phyloP scores from a whole-genome alignment of 805 yeast species.

The Kluyveromyces lactis region DNA sequence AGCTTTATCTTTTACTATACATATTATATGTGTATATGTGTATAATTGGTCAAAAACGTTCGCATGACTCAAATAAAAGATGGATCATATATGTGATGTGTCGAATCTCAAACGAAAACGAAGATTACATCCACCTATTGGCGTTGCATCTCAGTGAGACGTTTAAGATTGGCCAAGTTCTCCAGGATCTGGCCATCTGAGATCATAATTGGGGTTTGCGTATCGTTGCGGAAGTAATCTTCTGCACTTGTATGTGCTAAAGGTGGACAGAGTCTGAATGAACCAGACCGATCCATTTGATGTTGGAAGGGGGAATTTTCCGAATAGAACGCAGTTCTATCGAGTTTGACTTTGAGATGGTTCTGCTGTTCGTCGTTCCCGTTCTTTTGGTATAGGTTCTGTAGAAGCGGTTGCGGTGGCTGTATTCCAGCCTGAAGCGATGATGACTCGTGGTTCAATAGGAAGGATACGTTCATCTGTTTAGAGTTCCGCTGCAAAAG shows the following conservation, averaged over 20 bases:
- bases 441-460: slow-evolving; percentile 4
- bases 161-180: slow-evolving; percentile 12
- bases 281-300: slow-evolving; percentile 10
- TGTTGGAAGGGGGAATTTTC: slow-evolving; percentile 9
- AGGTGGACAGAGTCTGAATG: slow-evolving; percentile 15
- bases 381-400: no score
- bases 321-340: slow-evolving; percentile 9
- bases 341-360: slow-evolving; percentile 2
- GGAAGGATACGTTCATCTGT: slow-evolving; percentile 7
- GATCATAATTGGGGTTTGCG: not conserved
- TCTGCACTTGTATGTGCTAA: slow-evolving; percentile 4
- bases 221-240: slow-evolving; percentile 1
- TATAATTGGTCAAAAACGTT: no score
- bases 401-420: no score
- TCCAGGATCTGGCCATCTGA: slow-evolving; percentile 10
- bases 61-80: no score
- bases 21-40: no score
- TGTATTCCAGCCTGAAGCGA: no score
- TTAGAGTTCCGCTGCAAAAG: slow-evolving; percentile 1
- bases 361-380: not conserved
- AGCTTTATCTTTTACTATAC: no score
- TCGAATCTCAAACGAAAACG: no score
- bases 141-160: slow-evolving; percentile 4
- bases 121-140: no score
- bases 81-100: no score